phyloP scores from a whole-genome alignment of 148 eudicot genomes.

The Amaranthus palmeri region DNA sequence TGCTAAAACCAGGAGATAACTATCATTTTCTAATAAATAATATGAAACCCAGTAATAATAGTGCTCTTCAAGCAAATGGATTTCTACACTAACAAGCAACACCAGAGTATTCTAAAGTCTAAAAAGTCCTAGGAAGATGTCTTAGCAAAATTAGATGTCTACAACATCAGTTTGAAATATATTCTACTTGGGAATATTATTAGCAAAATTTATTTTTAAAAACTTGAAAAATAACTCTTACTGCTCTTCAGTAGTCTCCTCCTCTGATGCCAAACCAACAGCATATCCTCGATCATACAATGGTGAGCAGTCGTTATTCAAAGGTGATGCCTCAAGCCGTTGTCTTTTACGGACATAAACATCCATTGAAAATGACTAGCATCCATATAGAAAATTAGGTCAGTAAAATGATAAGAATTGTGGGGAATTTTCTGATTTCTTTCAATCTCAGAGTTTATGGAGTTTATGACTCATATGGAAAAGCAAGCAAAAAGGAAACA shows the following conservation, averaged over 20 bases:
- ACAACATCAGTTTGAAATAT: no score
- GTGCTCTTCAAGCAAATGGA: neutral
- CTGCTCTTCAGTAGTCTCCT: constrained; percentile 21
- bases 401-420: neutral
- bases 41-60: neutral
- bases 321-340: constrained; percentile 16
- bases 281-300: constrained; percentile 41
- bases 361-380: constrained; percentile 41
- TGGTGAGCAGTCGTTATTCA: constrained; percentile 26
- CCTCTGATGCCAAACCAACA: constrained; percentile 32
- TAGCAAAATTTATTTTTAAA: no score
- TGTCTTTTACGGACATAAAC: constrained; percentile 27
- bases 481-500: neutral
- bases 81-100: neutral
- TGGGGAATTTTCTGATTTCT: neutral
- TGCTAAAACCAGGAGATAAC: constrained; percentile 22
- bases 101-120: neutral
- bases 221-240: neutral
- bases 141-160: no score
- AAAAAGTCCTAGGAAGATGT: no score
- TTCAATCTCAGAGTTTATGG: neutral
- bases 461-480: neutral
- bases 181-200: no score
- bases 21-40: neutral
- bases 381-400: constrained; percentile 11